Evolutionary conservation across 345 rosid species (phyloP).

Genomic region (Carallia pectinifolia): DNA sequence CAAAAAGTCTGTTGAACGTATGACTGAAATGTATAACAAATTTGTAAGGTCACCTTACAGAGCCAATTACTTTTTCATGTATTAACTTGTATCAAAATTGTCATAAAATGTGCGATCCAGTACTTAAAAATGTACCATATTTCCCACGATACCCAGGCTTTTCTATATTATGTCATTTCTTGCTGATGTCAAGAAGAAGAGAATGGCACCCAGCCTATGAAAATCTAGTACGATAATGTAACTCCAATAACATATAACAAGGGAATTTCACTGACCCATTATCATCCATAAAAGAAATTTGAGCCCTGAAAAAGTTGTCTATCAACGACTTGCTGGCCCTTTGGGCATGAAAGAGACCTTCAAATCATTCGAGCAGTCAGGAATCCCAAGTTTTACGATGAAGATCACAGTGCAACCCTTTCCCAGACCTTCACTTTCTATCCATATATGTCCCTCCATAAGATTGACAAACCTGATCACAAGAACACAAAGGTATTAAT

Average conservation of each 20-base stretch:
- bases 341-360: conserved; percentile 43
- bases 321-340: conserved; percentile 45
- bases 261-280: conserved; percentile 56
- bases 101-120: too few species aligned
- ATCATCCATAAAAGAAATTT: conserved; percentile 92
- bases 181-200: too few species aligned
- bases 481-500: conserved; percentile 12
- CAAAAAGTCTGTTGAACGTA: too few species aligned
- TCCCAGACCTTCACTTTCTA: conserved; percentile 89
- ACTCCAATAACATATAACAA: neutral
- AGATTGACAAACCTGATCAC: conserved; percentile 85
- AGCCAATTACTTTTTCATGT: too few species aligned
- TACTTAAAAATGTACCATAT: too few species aligned
- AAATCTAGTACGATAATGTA: too few species aligned
- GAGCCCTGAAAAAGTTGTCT: conserved; percentile 67
- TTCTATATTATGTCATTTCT: too few species aligned
- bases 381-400: conserved; percentile 72
- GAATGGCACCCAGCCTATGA: too few species aligned
- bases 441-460: conserved; percentile 96
- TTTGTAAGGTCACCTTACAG: accelerated
- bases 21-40: too few species aligned
- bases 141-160: too few species aligned
- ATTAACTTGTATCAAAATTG: too few species aligned
- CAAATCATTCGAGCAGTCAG: conserved; percentile 52
- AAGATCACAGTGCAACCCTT: conserved; percentile 89